A percentile compares a stretch with the other conserved stretches of the same genome.
These are phyloP conservation scores for Eutypella sp. DNA, from an alignment of 2,329 filamentous ascomycete genomes.

Conservation along the genomic window DNA sequence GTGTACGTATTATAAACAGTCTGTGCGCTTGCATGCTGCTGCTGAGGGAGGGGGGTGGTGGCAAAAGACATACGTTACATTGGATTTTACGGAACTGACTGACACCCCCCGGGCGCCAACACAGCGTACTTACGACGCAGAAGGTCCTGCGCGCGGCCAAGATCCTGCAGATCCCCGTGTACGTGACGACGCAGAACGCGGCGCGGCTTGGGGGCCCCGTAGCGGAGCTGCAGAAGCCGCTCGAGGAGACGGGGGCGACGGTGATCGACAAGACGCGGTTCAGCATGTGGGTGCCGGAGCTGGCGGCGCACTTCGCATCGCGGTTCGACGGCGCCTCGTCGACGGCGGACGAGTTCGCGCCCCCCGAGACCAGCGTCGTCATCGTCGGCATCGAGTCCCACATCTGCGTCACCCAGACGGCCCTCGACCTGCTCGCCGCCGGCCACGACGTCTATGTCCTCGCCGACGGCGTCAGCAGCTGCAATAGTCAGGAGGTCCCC, in stretches of 20 bases:
- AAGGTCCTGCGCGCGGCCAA: conserved; percentile 64
- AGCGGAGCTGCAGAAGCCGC: conserved; percentile 56
- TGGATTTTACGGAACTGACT: neutral
- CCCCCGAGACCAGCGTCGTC: conserved; percentile 53
- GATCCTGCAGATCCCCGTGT: conserved; percentile 69
- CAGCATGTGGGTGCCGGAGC: conserved; percentile 74
- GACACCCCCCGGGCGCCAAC: neutral
- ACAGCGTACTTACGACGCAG: conserved; percentile 58
- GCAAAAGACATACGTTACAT: too few species aligned
- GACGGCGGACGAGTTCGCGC: conserved; percentile 19
- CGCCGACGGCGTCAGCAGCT: conserved; percentile 84
- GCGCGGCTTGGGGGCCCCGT: conserved; percentile 77
- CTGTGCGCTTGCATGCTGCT: too few species aligned
- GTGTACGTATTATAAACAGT: conserved; percentile 53
- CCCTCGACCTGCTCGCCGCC: conserved; percentile 68
- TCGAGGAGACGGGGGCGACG: conserved; percentile 49
- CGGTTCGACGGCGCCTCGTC: conserved; percentile 15
- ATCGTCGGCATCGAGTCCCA: conserved; percentile 91
- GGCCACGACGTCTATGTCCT: conserved; percentile 83
- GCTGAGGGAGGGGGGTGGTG: too few species aligned
- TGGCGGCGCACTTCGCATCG: conserved; percentile 40
- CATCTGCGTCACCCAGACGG: conserved; percentile 91
- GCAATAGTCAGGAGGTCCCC: conserved; percentile 74
- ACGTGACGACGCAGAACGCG: conserved; percentile 80
- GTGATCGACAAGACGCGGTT: conserved; percentile 80